These are phyloP conservation scores for Nematocida major DNA, from an alignment of 371 early-diverging fungal genomes.

Conservation along the genomic window DNA sequence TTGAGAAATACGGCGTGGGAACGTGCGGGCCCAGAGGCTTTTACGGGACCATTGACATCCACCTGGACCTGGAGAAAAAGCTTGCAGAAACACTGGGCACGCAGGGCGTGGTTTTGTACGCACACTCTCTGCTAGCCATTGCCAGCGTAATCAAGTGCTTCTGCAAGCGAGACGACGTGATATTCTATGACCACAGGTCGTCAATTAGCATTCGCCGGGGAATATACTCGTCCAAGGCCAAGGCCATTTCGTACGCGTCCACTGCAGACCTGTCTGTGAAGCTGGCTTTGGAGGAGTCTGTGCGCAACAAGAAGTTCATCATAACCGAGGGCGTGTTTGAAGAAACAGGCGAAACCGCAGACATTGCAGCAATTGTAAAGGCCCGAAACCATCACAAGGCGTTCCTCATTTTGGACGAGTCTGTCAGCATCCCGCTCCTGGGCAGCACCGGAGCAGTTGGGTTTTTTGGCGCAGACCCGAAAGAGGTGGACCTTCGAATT, in stretches of 20 bases:
- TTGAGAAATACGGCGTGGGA: constrained; percentile 92
- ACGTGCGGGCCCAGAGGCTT: constrained; percentile 95
- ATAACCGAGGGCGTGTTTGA: constrained; percentile 87
- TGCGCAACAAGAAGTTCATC: constrained; percentile 75
- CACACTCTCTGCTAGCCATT: constrained; percentile 86
- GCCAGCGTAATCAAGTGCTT: constrained; percentile 90
- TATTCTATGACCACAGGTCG: constrained; percentile 69
- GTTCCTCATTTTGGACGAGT: constrained; percentile 88
- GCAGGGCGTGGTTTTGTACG: constrained; percentile 85
- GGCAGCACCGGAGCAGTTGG: constrained; percentile 77
- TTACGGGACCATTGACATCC: constrained; percentile 95
- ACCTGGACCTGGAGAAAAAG: constrained; percentile 82
- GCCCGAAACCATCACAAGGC: constrained; percentile 89
- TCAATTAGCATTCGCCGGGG: constrained; percentile 62
- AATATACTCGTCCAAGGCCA: constrained; percentile 54
- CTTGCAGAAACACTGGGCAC: constrained; percentile 78
- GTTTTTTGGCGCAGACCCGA: constrained; percentile 72
- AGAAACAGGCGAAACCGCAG: constrained; percentile 81
- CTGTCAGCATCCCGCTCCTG: constrained; percentile 79
- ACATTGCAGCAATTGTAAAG: constrained; percentile 74
- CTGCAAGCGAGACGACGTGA: constrained; percentile 84
- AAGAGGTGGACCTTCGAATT: constrained; percentile 80
- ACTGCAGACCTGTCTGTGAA: constrained; percentile 52
- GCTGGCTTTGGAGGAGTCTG: constrained; percentile 34
- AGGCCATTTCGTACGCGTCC: constrained; percentile 53